Evolutionary conservation across 1,284 basidiomycete genomes (phyloP).

Genomic region (Vanrija sp.): DNA sequence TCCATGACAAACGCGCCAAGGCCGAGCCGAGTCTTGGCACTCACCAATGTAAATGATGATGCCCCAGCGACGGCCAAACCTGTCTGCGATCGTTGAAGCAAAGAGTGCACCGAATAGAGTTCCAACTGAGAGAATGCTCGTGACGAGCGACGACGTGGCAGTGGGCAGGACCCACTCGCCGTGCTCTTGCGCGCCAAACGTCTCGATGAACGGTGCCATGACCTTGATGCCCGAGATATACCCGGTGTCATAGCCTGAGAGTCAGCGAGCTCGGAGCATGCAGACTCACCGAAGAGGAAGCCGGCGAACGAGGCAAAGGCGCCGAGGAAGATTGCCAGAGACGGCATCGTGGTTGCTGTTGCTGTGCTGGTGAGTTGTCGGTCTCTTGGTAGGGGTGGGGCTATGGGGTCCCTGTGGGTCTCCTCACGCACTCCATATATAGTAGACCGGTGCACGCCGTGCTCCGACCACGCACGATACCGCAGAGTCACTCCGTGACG

Average conservation of each 20-base stretch:
- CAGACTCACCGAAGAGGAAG: background rate
- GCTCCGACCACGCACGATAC: too few species aligned
- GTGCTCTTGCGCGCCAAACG: background rate
- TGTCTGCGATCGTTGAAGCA: background rate
- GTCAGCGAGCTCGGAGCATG: background rate
- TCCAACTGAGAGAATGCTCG: slow-evolving; percentile 11
- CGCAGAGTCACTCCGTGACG: too few species aligned
- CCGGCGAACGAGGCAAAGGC: slow-evolving; percentile 1
- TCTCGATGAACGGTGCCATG: background rate
- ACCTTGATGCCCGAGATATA: background rate
- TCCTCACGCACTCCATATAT: too few species aligned
- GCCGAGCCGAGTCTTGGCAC: background rate
- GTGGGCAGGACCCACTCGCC: background rate
- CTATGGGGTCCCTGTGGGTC: too few species aligned
- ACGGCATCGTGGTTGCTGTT: background rate
- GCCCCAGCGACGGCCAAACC: slow-evolving; percentile 6
- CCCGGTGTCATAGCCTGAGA: slow-evolving; percentile 5
- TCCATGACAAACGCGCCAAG: too few species aligned
- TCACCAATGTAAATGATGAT: slow-evolving; percentile 1
- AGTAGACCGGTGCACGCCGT: too few species aligned
- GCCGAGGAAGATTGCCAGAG: background rate
- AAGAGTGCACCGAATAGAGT: slow-evolving; percentile 15
- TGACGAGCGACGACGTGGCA: slow-evolving; percentile 6
- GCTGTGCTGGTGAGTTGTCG: too few species aligned
- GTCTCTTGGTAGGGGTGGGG: too few species aligned